Percentiles rank a stretch among this genome's conserved stretches.
These are phyloP conservation scores for Talaromyces trachyspermus DNA, from an alignment of 495 filamentous ascomycete genomes.

Conservation along the genomic window DNA sequence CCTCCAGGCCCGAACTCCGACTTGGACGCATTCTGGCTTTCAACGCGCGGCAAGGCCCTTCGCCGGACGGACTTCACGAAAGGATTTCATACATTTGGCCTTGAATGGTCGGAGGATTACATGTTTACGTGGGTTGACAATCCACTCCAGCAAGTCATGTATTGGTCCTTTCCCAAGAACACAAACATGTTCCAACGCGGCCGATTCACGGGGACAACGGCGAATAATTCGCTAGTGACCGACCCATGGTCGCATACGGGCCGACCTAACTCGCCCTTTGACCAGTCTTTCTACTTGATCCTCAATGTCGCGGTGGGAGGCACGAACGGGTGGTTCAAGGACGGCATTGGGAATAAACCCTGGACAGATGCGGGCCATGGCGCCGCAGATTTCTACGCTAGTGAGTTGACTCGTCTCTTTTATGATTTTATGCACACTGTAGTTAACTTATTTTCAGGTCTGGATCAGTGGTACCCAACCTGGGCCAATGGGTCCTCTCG, in stretches of 20 bases:
- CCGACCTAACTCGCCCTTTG: conserved; percentile 61
- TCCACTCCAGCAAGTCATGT: conserved; percentile 70
- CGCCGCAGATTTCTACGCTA: conserved; percentile 59
- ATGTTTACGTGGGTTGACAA: conserved; percentile 81
- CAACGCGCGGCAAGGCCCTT: conserved; percentile 49
- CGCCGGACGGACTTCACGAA: conserved; percentile 13
- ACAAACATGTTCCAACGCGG: conserved; percentile 64
- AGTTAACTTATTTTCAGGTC: background rate
- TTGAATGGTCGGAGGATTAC: conserved; percentile 86
- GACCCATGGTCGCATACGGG: conserved; percentile 61
- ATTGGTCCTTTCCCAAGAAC: conserved; percentile 58
- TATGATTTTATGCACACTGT: background rate
- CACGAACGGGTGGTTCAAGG: conserved; percentile 80
- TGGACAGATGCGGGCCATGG: conserved; percentile 64
- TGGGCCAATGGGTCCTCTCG: conserved; percentile 53
- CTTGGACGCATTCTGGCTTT: conserved; percentile 67
- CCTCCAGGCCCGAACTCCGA: conserved; percentile 6
- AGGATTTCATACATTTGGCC: conserved; percentile 57
- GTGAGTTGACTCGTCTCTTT: conserved; percentile 45
- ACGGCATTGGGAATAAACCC: conserved; percentile 62
- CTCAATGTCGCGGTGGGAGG: conserved; percentile 75
- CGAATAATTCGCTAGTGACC: conserved; percentile 59
- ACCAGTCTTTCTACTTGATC: conserved; percentile 74
- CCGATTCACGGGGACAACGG: conserved; percentile 58
- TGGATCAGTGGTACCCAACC: conserved; percentile 61